phyloP scores from a whole-genome alignment of 2,329 filamentous ascomycete genomes.

The Fusarium concolor region DNA sequence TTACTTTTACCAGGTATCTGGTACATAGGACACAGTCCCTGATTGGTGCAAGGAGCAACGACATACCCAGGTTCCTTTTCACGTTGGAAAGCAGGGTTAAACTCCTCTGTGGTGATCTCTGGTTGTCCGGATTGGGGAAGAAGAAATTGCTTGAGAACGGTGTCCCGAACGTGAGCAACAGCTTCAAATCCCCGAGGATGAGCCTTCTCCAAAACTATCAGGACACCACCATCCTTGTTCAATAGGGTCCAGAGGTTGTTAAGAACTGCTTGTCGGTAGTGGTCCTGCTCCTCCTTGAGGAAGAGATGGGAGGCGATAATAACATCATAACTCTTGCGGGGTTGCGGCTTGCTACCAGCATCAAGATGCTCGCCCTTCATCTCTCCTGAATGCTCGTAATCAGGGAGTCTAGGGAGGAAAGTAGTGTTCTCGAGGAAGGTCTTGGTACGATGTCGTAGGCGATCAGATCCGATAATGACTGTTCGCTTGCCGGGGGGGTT shows the following conservation, averaged over 20 bases:
- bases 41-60: conserved; percentile 86
- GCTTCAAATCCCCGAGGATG: conserved; percentile 92
- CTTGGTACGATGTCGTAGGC: conserved; percentile 80
- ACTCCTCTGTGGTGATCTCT: conserved; percentile 50
- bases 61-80: conserved; percentile 72
- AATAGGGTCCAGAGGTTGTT: conserved; percentile 92
- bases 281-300: conserved; percentile 79
- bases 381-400: conserved; percentile 77
- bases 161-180: conserved; percentile 84
- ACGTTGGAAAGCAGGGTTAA: conserved; percentile 55
- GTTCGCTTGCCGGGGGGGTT: conserved; percentile 78
- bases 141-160: conserved; percentile 81
- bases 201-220: conserved; percentile 91
- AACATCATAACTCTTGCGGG: conserved; percentile 85
- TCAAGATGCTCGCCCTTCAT: conserved; percentile 70
- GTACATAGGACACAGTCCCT: conserved; percentile 91
- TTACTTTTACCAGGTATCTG: conserved; percentile 72
- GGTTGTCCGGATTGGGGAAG: conserved; percentile 58
- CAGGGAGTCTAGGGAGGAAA: conserved; percentile 90
- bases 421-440: conserved; percentile 87
- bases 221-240: conserved; percentile 83
- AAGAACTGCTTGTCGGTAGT: conserved; percentile 80
- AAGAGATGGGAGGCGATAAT: conserved; percentile 90
- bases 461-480: conserved; percentile 80
- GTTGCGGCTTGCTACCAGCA: conserved; percentile 63